Evolutionary conservation across 345 rosid genomes (phyloP).

Genomic region (Gossypium turneri): DNA sequence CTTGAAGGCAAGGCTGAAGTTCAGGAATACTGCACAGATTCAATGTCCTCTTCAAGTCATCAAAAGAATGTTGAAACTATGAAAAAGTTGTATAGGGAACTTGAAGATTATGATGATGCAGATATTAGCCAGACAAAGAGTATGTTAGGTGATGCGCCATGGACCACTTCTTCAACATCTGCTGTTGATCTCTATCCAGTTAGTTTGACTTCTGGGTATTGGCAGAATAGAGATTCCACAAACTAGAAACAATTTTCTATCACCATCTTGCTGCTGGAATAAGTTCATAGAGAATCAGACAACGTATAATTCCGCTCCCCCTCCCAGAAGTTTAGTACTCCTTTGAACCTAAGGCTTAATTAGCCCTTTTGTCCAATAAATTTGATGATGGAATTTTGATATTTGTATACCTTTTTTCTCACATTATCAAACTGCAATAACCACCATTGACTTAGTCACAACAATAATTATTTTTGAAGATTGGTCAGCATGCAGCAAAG

Average conservation of each 20-base stretch:
- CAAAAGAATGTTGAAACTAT: conserved; percentile 1
- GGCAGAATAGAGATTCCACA: background rate
- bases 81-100: conserved; percentile 17
- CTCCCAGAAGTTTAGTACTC: too few species aligned
- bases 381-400: too few species aligned
- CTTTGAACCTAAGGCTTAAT: too few species aligned
- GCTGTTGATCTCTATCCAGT: background rate
- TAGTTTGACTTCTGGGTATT: background rate
- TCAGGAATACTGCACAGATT: background rate
- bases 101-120: background rate
- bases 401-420: too few species aligned
- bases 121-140: background rate
- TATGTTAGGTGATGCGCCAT: background rate
- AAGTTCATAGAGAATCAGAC: too few species aligned
- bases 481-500: too few species aligned
- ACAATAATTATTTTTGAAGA: too few species aligned
- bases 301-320: too few species aligned
- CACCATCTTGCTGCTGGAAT: too few species aligned
- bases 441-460: too few species aligned
- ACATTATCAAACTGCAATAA: too few species aligned
- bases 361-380: too few species aligned
- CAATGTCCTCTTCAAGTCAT: background rate
- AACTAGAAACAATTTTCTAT: background rate
- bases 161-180: conserved; percentile 1
- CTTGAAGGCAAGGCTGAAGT: background rate